A percentile compares a stretch with the other conserved stretches of the same genome.
These are phyloP conservation scores for Aspergillus steynii DNA, from an alignment of 495 filamentous ascomycete species.

Conservation along the genomic window DNA sequence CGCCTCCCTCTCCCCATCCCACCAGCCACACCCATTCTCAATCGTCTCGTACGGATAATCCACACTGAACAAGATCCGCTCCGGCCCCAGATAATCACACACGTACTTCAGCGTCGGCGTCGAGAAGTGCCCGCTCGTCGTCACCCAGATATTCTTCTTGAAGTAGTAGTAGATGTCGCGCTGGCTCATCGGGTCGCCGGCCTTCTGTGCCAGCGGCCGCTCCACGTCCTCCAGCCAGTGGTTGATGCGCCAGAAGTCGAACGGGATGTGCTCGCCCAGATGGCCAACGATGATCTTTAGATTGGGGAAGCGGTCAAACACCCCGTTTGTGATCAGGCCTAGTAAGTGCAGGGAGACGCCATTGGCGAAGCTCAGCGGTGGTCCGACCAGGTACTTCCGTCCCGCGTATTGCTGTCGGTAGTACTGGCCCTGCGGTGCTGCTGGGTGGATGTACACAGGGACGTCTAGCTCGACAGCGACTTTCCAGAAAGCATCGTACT, in stretches of 20 bases:
- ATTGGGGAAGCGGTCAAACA: constrained; percentile 39
- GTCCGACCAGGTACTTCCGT: constrained; percentile 30
- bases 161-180: constrained; percentile 50
- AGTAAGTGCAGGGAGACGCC: constrained; percentile 38
- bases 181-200: constrained; percentile 22
- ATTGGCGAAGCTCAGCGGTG: constrained; percentile 37
- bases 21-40: constrained; percentile 43
- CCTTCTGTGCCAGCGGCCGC: constrained; percentile 24
- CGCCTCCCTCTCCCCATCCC: constrained; percentile 25
- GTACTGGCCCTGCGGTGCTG: constrained; percentile 14
- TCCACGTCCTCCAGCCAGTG: constrained; percentile 50
- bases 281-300: constrained; percentile 60
- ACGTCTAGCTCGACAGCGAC: constrained; percentile 48
- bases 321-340: constrained; percentile 43
- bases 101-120: constrained; percentile 40
- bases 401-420: constrained; percentile 6
- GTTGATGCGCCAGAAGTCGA: constrained; percentile 52
- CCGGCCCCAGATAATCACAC: constrained; percentile 23
- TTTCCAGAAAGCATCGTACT: constrained; percentile 52
- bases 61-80: constrained; percentile 29
- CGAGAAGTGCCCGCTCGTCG: constrained; percentile 54
- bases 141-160: constrained; percentile 52
- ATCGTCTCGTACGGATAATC: constrained; percentile 39
- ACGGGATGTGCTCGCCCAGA: constrained; percentile 57
- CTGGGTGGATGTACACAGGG: constrained; percentile 58